Base-by-base conservation (phyloP, 441 rosid species). In the Erodium trifolium region DNA sequence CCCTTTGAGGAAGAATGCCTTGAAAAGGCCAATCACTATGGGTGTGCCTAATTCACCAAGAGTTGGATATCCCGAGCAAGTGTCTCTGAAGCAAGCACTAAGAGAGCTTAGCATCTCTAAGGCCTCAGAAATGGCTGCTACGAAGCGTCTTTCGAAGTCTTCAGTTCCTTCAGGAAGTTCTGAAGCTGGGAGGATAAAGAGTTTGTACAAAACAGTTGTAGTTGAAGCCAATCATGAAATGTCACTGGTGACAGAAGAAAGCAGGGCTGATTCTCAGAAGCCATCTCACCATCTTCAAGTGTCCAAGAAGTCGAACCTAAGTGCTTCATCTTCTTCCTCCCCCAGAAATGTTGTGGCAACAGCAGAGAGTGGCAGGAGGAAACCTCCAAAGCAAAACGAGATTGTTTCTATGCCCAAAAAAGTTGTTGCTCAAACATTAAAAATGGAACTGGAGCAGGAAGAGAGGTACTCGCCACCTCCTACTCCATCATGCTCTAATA, bases 51-150 rank as follows among this genome's bases (percentile, higher is more conserved):
- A 83, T 29, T 81, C 84, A 13, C 81, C 84, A 5, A 84, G 87
- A 39, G 88, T 87, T 66, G 96, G 91, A 69, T 80, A 85, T 75
- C 82, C 91, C 1, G 96, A 87, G 71, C 84, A 80, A 16, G 82
- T 79, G 75, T 87, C 86, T 76, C 82, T 89, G 86, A 89, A 89
- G 83, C 96, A 89, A 83, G 96, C 96, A 19, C 74, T 89, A 73
- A 82, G 96, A 75, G 91, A 91, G 41, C 82, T 87, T 68, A 87
- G 87, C 77, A 89, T 89, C 68, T 86, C 93, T 70, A 92, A 89
- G 82, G 96, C 96, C 43, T 88, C 93, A 0, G 93, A 89, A 76
- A 84, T 86, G 89, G 96, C 96, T 74, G 96, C 96, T 31, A 81
- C 79, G 88, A 89, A 86, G 78, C 80, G 90, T 67, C 70, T 84